These are phyloP conservation scores for Xerophyta viscosa DNA, from an alignment of 106 monocot genomes.

Conservation along the genomic window DNA sequence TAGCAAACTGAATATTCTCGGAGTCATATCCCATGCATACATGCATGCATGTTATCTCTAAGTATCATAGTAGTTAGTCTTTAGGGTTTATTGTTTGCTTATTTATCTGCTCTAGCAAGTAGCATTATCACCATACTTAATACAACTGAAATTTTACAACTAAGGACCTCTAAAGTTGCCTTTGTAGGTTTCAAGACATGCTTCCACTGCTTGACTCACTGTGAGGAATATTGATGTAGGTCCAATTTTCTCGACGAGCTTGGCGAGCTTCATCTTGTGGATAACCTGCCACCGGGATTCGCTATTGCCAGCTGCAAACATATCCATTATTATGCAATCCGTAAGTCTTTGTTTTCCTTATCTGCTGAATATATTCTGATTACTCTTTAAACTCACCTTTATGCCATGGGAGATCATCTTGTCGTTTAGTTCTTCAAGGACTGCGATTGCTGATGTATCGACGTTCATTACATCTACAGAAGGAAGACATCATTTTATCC, in stretches of 20 bases:
- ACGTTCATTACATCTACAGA: slow-evolving; percentile 76
- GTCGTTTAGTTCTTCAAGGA: slow-evolving; percentile 57
- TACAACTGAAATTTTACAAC: too few species aligned
- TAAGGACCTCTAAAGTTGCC: too few species aligned
- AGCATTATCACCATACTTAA: too few species aligned
- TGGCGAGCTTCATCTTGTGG: slow-evolving; percentile 71
- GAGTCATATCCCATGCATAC: too few species aligned
- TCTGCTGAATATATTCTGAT: not conserved
- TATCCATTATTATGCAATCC: too few species aligned
- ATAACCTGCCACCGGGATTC: slow-evolving; percentile 68
- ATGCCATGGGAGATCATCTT: slow-evolving; percentile 35
- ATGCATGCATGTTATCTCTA: too few species aligned
- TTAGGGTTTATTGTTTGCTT: too few species aligned
- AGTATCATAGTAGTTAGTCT: too few species aligned
- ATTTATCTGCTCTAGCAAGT: too few species aligned
- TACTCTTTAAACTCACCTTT: slow-evolving; percentile 33
- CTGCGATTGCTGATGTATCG: slow-evolving; percentile 61
- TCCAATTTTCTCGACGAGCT: slow-evolving; percentile 40
- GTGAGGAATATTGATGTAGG: slow-evolving; percentile 53
- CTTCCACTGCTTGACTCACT: slow-evolving; percentile 66
- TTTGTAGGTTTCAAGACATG: slow-evolving; percentile 35
- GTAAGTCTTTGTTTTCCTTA: too few species aligned
- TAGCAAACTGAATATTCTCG: too few species aligned
- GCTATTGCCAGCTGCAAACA: slow-evolving; percentile 48
- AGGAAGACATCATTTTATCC: too few species aligned